These are phyloP conservation scores for Diplodia sapinea DNA, from an alignment of 2,329 filamentous ascomycete genomes.

Conservation along the genomic window DNA sequence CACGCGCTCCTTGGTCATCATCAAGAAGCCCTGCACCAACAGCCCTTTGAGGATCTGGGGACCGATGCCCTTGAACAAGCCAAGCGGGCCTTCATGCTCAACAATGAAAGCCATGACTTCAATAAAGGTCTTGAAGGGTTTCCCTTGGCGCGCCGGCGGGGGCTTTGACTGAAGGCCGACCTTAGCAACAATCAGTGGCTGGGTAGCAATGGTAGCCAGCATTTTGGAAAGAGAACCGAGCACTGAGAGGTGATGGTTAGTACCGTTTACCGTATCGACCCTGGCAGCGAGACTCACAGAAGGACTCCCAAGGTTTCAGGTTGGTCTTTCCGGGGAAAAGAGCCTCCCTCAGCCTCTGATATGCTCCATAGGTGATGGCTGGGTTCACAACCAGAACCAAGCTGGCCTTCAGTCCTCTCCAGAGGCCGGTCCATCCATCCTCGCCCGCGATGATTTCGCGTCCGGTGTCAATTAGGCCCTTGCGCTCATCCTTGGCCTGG, in stretches of 20 bases:
- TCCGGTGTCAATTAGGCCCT: conserved; percentile 84
- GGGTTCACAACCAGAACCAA: conserved; percentile 95
- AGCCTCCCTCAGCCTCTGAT: conserved; percentile 80
- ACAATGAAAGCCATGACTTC: conserved; percentile 97
- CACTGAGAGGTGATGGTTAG: conserved; percentile 58
- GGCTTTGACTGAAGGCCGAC: conserved; percentile 94
- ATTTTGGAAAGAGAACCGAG: conserved; percentile 93
- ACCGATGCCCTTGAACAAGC: conserved; percentile 96
- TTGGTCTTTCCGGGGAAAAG: conserved; percentile 78
- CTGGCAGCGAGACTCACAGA: conserved; percentile 67
- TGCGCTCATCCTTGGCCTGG: conserved; percentile 80
- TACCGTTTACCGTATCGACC: neutral
- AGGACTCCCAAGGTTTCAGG: conserved; percentile 85
- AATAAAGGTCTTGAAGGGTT: conserved; percentile 89
- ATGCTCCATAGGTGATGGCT: conserved; percentile 96
- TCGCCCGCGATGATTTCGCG: conserved; percentile 88
- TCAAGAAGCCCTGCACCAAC: conserved; percentile 90
- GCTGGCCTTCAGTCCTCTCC: conserved; percentile 94
- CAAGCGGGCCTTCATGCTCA: conserved; percentile 78
- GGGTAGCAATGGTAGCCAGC: conserved; percentile 87
- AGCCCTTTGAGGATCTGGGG: conserved; percentile 93
- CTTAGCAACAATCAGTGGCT: conserved; percentile 96
- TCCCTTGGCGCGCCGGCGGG: conserved; percentile 80
- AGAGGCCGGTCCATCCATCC: conserved; percentile 86
- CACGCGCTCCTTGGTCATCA: conserved; percentile 99